Percentiles rank a stretch among this genome's conserved stretches.
phyloP scores from a whole-genome alignment of 2,329 filamentous ascomycete genomes.

The Penicillium freii region DNA sequence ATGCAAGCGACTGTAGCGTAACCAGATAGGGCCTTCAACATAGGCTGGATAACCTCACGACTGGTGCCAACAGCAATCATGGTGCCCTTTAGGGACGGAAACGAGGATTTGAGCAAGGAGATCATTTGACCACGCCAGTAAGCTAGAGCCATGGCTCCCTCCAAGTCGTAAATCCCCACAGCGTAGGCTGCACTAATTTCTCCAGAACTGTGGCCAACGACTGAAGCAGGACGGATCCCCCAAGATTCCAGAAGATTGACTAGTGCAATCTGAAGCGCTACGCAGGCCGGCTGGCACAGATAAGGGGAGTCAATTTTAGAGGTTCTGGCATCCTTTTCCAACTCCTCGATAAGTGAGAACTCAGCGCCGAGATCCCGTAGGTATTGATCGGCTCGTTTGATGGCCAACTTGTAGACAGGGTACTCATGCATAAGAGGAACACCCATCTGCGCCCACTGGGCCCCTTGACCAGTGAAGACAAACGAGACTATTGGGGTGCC shows the following conservation, averaged over 20 bases:
- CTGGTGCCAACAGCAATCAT: conserved; percentile 33
- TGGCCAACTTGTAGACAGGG: conserved; percentile 19
- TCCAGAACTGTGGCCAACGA: conserved; percentile 24
- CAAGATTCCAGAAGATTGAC: conserved; percentile 21
- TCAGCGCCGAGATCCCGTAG: conserved; percentile 18
- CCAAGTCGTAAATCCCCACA: conserved; percentile 18
- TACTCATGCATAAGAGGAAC: conserved; percentile 27
- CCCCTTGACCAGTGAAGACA: conserved; percentile 26
- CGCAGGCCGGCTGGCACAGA: conserved; percentile 23
- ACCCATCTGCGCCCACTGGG: conserved; percentile 25
- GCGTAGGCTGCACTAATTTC: conserved; percentile 27
- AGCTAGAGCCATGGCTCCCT: conserved; percentile 20
- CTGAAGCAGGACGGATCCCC: conserved; percentile 17
- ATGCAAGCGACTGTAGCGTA: conserved; percentile 24
- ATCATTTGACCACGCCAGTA: conserved; percentile 25
- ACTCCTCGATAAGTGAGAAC: conserved; percentile 20
- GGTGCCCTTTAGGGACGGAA: conserved; percentile 24
- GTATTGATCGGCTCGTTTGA: conserved; percentile 16
- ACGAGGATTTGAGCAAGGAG: conserved; percentile 17
- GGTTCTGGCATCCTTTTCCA: conserved; percentile 8
- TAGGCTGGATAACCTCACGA: conserved; percentile 15
- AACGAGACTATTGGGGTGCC: conserved; percentile 17
- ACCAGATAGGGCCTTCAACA: conserved; percentile 14
- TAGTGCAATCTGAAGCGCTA: conserved; percentile 22
- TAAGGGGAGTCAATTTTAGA: conserved; percentile 21